Evolutionary conservation across 768 basidiomycete species (phyloP).

Genomic region (Solioccasus polychromus): DNA sequence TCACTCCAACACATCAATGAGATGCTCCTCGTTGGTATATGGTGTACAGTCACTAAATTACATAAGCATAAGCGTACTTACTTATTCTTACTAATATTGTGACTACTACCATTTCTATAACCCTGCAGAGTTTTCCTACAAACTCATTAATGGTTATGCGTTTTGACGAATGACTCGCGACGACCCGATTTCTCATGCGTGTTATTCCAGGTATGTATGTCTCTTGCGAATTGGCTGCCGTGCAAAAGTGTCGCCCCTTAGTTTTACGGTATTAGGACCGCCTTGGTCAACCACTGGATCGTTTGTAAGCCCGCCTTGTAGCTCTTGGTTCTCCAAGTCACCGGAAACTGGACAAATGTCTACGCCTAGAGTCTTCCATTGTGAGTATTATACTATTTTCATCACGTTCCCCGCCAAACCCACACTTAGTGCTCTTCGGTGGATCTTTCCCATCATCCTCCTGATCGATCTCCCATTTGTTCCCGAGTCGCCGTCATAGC

Average conservation of each 20-base stretch:
- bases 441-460: constrained; percentile 32
- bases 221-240: constrained; percentile 22
- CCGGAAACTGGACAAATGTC: constrained; percentile 17
- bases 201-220: constrained; percentile 22
- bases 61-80: too few species aligned
- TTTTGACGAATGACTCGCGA: neutral
- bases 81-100: too few species aligned
- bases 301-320: constrained; percentile 10
- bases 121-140: too few species aligned
- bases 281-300: constrained; percentile 26
- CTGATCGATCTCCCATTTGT: constrained; percentile 30
- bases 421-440: constrained; percentile 27
- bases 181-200: neutral
- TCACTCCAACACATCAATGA: constrained; percentile 21
- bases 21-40: constrained; percentile 23
- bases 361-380: constrained; percentile 28
- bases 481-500: constrained; percentile 34
- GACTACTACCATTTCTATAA: too few species aligned
- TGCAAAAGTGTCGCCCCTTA: constrained; percentile 29
- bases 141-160: constrained; percentile 26
- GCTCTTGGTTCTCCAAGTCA: constrained; percentile 7
- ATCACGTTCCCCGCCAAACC: neutral
- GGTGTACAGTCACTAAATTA: too few species aligned
- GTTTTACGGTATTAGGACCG: constrained; percentile 25
- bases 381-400: constrained; percentile 7